Evolutionary conservation across 1,284 basidiomycete genomes (phyloP).

Genomic region (Taiwanofungus camphoratus): DNA sequence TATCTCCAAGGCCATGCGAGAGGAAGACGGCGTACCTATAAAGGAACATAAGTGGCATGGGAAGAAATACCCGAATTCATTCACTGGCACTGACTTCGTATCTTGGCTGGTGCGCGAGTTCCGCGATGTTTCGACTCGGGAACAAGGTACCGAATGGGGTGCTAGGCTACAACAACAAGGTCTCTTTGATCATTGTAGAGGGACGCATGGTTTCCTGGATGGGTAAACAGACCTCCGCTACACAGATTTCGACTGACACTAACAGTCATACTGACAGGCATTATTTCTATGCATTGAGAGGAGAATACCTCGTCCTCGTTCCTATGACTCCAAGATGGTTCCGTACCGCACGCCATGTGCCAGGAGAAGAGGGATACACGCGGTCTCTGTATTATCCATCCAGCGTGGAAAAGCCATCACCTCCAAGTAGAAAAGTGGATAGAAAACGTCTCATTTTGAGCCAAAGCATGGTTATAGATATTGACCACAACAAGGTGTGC

Average conservation of each 20-base stretch:
- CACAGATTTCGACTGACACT: conserved; percentile 5
- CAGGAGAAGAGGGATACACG: conserved; percentile 24
- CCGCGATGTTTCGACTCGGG: conserved; percentile 73
- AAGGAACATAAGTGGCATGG: conserved; percentile 76
- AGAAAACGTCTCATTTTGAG: conserved; percentile 76
- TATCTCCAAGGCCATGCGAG: conserved; percentile 75
- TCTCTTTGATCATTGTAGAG: conserved; percentile 77
- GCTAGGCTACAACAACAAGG: conserved; percentile 70
- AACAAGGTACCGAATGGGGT: conserved; percentile 79
- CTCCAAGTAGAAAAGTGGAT: conserved; percentile 36
- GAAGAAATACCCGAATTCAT: conserved; percentile 66
- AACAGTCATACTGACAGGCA: conserved; percentile 41
- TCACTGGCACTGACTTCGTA: conserved; percentile 82
- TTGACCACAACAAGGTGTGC: conserved; percentile 75
- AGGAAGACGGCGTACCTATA: conserved; percentile 72
- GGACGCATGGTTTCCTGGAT: conserved; percentile 77
- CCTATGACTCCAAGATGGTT: conserved; percentile 67
- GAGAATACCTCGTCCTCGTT: conserved; percentile 67
- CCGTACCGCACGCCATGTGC: conserved; percentile 38
- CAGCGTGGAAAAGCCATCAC: conserved; percentile 19
- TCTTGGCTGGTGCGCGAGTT: conserved; percentile 86
- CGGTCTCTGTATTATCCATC: conserved; percentile 37
- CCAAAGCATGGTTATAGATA: conserved; percentile 83
- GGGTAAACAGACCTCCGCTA: conserved; percentile 46
- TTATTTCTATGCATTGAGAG: conserved; percentile 80